Base-by-base conservation (phyloP, 2,329 filamentous ascomycete species). In the Aspergillus nomiae region DNA sequence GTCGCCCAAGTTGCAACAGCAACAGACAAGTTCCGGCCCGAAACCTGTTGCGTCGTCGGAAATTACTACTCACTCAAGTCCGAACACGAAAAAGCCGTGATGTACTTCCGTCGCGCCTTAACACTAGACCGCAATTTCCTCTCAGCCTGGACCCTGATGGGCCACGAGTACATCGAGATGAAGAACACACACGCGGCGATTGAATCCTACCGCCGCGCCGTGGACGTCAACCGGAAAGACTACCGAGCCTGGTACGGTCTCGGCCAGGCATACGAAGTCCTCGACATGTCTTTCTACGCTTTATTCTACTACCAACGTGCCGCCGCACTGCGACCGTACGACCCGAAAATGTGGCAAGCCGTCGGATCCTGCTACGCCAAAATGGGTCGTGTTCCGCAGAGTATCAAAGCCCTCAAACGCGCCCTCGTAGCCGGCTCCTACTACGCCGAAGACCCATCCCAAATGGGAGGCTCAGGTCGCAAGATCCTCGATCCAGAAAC, bases 181-280 rank as follows among this genome's bases (percentile, higher is more conserved):
- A 99, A 98, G 74, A 99, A 99, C 75, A 98, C 94, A 0, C 95
- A 99, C 73, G 94, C 95, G 0, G 95, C 95, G 10, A 98, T 99
- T 65, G 95, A 99, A 77, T 96, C 92, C 1, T 99, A 99, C 74
- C 89, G 95, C 1, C 90, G 95, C 48, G 95, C 95, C 1, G 94
- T 99, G 1, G 95, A 99, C 72, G 92, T 95, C 69, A 98, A 99
- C 73, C 88, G 94, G 38, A 92, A 95, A 70, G 95, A 99, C 76
- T 98, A 98, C 76, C 90, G 95, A 62, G 95, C 95, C 4, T 99
- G 95, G 95, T 98, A 99, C 74, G 95, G 95, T 38, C 84, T 99
- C 0, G 95, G 95, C 0, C 94, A 98, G 76, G 96, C 95, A 1
- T 99, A 99, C 73, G 95, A 99, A 77, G 91, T 99, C 69, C 86